A percentile compares a stretch with the other conserved stretches of the same genome.
phyloP scores from a whole-genome alignment of 345 rosid genomes.

The Fremontodendron californicum region DNA sequence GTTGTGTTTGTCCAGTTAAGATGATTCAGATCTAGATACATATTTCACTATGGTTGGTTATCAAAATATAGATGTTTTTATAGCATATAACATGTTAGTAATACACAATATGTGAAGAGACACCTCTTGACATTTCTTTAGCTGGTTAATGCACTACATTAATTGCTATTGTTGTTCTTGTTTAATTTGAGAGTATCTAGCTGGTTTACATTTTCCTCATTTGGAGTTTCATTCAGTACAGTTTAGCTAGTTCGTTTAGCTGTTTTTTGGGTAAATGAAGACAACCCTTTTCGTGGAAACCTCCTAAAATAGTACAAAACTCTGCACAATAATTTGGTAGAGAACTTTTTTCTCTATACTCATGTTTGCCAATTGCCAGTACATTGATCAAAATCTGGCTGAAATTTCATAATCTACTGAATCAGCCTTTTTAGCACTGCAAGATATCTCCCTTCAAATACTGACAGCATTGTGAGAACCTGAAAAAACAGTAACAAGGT shows the following conservation, averaged over 20 bases:
- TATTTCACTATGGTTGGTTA: background rate
- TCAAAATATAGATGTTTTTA: background rate
- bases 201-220: background rate
- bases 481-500: background rate
- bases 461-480: background rate
- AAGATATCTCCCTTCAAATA: background rate
- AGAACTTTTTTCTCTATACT: background rate
- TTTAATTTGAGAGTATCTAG: background rate
- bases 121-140: background rate
- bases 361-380: background rate
- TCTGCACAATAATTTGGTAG: background rate
- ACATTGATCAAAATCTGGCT: background rate
- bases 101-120: background rate
- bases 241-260: background rate
- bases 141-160: background rate
- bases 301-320: background rate
- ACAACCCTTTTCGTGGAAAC: background rate
- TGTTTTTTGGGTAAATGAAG: background rate
- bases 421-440: background rate
- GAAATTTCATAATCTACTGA: background rate
- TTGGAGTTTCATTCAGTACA: background rate
- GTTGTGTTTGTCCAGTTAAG: background rate
- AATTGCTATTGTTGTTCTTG: background rate
- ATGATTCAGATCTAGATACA: background rate
- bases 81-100: background rate